Evolutionary conservation across 495 filamentous ascomycete genomes (phyloP), one percentile per base, ranked within the genome.

Genomic region (Penicillium roqueforti): DNA sequence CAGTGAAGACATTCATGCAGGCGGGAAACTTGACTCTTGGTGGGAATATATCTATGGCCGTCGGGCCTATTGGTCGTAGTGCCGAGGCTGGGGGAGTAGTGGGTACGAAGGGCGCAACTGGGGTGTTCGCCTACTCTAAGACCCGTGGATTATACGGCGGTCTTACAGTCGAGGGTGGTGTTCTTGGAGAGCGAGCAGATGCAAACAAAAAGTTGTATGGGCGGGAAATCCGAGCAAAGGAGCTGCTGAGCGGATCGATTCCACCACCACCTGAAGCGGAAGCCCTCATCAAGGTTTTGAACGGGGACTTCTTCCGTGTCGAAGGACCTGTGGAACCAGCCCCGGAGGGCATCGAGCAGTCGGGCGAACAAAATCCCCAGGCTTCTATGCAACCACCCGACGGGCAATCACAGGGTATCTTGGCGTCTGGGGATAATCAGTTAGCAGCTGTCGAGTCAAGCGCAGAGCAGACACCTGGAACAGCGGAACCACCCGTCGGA

Each of bases 111-210:
- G 84, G 89, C 53, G 81, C 93, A 1, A 85, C 91, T 1, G 90
- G 85, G 18, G 83, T 97, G 19, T 97, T 96, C 75, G 85, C 87
- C 47, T 98, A 96, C 71, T 88, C 83, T 60, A 96, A 96, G 74
- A 97, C 93, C 11, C 93, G 95, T 66, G 91, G 92, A 0, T 66
- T 97, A 10, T 97, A 96, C 59, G 92, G 91, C 1, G 93, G 93
- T 45, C 86, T 95, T 18, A 91, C 85, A 38, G 71, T 95, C 36
- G 92, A 97, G 67, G 92, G 90, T 7, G 86, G 83, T 14, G 83
- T 84, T n/a, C 81, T 98, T 36, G 81, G 92, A 31, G 93, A 97
- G 72, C 83, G 92, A 22, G 82, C 87, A 54, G 87, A 91, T 66
- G 91, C 93, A 22, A 97, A 97, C 62, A 85, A 88, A 67, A 96